A percentile compares a stretch with the other conserved stretches of the same genome.
Conservation (phyloP, 2,329 filamentous ascomycete species). For the Thelonectria olida region DNA sequence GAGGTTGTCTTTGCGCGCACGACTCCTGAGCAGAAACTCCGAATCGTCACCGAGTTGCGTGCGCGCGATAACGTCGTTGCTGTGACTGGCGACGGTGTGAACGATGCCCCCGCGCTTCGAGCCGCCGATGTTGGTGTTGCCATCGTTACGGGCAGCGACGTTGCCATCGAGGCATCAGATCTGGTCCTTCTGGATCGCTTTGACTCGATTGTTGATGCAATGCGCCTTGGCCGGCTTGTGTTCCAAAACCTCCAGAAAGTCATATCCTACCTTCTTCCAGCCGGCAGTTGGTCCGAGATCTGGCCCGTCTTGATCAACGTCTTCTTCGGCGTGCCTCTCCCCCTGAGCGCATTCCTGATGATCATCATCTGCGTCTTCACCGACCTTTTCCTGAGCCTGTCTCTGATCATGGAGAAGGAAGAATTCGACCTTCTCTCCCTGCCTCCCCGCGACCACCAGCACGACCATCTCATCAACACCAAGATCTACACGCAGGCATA, state of each 20-base stretch:
- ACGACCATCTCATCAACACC: constrained; percentile 61
- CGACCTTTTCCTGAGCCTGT: constrained; percentile 60
- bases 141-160: constrained; percentile 70
- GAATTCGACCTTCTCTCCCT: constrained; percentile 62
- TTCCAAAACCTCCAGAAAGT: constrained; percentile 55
- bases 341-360: constrained; percentile 63
- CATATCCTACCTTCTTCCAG: constrained; percentile 57
- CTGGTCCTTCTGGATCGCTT: constrained; percentile 77
- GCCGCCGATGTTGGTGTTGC: constrained; percentile 76
- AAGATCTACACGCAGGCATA: constrained; percentile 63
- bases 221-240: constrained; percentile 54
- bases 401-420: constrained; percentile 64
- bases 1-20: constrained; percentile 75
- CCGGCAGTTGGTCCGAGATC: constrained; percentile 65
- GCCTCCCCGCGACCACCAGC: constrained; percentile 59
- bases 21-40: constrained; percentile 75
- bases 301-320: constrained; percentile 66
- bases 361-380: constrained; percentile 67
- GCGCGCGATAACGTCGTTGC: constrained; percentile 67
- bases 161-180: constrained; percentile 71
- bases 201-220: constrained; percentile 74
- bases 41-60: constrained; percentile 76
- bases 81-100: constrained; percentile 79
- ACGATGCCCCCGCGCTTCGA: constrained; percentile 72
- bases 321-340: constrained; percentile 62